A percentile compares a stretch with the other conserved stretches of the same genome.
phyloP scores from a whole-genome alignment of 441 rosid genomes.

The Croton laevigatus region DNA sequence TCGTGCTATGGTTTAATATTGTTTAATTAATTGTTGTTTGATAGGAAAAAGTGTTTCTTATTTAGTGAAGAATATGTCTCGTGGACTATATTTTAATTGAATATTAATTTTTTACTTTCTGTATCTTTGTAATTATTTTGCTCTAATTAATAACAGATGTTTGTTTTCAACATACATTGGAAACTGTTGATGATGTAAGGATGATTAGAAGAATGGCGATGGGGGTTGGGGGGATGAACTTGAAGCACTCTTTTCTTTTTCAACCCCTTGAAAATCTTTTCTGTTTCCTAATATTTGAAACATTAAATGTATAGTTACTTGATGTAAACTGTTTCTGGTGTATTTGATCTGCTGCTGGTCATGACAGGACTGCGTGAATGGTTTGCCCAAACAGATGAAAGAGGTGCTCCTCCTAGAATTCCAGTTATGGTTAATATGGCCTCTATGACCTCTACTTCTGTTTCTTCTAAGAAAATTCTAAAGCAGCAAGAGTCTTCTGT shows the following conservation, averaged over 20 bases:
- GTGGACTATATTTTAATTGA: not conserved
- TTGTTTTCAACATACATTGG: not conserved
- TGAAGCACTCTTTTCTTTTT: not conserved
- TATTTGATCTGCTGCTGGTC: conserved; percentile 15
- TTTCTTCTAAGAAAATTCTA: conserved; percentile 47
- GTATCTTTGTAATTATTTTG: not conserved
- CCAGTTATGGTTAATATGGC: conserved; percentile 99
- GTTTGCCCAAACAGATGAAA: conserved; percentile 95
- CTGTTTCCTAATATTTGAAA: not conserved
- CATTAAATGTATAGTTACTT: not conserved
- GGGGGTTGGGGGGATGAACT: not conserved
- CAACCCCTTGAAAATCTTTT: not conserved
- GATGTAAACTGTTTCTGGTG: conserved; percentile 14
- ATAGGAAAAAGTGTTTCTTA: not conserved
- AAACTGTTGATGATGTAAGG: not conserved
- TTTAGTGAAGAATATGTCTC: not conserved
- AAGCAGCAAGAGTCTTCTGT: conserved; percentile 47
- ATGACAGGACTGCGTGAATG: conserved; percentile 89
- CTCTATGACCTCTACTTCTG: conserved; percentile 83
- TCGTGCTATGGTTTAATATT: not conserved
- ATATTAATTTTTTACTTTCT: not conserved
- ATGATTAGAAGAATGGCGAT: not conserved
- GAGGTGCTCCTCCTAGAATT: conserved; percentile 89
- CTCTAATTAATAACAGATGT: not conserved
- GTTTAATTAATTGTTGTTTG: not conserved